These are phyloP conservation scores for Protomyces gravidus DNA, from an alignment of 1,139 yeast genomes.

Conservation along the genomic window DNA sequence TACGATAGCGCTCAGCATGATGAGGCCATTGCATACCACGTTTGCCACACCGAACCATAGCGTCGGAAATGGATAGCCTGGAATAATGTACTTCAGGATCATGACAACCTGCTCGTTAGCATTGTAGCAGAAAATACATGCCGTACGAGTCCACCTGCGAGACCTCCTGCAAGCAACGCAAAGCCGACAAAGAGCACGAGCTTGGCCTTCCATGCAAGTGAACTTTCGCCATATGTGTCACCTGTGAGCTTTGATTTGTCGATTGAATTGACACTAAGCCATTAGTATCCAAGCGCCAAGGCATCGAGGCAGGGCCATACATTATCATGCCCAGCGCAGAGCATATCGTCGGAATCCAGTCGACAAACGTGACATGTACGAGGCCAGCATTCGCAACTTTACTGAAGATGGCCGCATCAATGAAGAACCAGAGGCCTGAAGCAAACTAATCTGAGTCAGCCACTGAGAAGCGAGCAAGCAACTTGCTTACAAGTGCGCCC, in stretches of 20 bases:
- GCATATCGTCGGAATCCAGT: constrained; percentile 92
- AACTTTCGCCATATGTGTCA: constrained; percentile 49
- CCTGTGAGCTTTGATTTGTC: constrained; percentile 71
- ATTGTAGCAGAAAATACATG: not conserved
- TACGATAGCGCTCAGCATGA: constrained; percentile 51
- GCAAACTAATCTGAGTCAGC: constrained; percentile 61
- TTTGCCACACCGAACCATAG: constrained; percentile 92
- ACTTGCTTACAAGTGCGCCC: constrained; percentile 4
- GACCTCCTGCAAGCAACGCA: constrained; percentile 86
- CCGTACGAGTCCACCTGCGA: constrained; percentile 77
- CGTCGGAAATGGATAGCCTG: constrained; percentile 77
- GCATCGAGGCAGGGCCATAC: constrained; percentile 27
- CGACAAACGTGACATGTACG: constrained; percentile 83
- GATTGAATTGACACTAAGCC: constrained; percentile 62
- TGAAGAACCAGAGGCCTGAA: constrained; percentile 80
- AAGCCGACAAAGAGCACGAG: constrained; percentile 86
- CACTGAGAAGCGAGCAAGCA: constrained; percentile 44
- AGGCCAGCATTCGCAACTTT: constrained; percentile 77
- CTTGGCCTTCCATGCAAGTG: constrained; percentile 88
- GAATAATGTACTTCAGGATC: constrained; percentile 74
- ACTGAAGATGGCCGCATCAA: constrained; percentile 84
- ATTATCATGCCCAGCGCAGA: constrained; percentile 87
- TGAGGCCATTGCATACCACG: constrained; percentile 70
- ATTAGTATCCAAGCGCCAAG: not conserved
- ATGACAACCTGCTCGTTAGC: constrained; percentile 47